Base-by-base conservation (phyloP, 768 basidiomycete genomes). In the Epithele typhae region DNA sequence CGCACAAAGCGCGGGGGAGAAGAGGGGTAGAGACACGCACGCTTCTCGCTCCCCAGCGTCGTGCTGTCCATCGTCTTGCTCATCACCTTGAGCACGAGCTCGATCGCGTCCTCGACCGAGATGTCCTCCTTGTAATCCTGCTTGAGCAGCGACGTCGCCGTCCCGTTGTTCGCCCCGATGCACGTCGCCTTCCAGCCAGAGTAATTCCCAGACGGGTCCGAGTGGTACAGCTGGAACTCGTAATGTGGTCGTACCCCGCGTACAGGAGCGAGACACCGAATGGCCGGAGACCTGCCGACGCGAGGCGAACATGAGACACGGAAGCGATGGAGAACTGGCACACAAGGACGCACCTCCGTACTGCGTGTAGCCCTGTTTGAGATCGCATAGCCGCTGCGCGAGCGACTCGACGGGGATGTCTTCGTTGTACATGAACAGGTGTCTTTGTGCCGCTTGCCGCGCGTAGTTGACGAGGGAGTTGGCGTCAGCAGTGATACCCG, bases 61-160 rank as follows among this genome's bases (percentile, higher is more conserved):
- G 95, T 97, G 53, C 91, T 93, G 62, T 99, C 96, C 95, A 99
- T 97, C 45, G 95, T 97, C 79, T 97, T 98, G 75, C 92, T 94
- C 92, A 99, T 94, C 43, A 92, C 87, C 69, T 83, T 86, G 55
- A 98, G 74, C 37, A 88, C 92, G 18, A 99, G 74, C n/a, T 81
- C 84, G 56, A 95, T 86, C 18, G 93, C 94, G 38, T 95, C 93
- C 62, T 94, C 88, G 33, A 98, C 77, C 11, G 76, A 72, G 45
- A 98, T 85, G 47, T 92, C 92, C 55, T 98, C 96, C 66, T 96
- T 94, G 71, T 97, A 98, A 66, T 99, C 96, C 68, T 99, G 95
- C 72, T 97, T 94, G 55, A 99, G 71, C 53, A 98, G 70, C 58
- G 88, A 92, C 66, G 94, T 91, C 17, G 94, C 94, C 0, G 93